Conservation (phyloP, 2,329 filamentous ascomycete genomes). For the Fusarium humuli region DNA sequence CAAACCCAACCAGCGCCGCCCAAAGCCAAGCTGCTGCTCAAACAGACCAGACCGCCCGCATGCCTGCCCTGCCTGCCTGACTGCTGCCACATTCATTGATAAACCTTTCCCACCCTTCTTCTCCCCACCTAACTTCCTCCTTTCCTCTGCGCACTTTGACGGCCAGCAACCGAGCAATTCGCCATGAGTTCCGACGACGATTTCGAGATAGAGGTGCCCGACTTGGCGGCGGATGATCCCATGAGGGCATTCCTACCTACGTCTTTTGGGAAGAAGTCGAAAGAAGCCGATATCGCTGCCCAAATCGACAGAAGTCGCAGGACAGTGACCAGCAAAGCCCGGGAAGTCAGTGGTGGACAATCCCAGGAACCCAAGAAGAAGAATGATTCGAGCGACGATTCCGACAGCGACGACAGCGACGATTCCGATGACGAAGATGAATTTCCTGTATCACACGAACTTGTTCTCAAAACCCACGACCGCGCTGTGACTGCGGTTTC, state of each 20-base stretch:
- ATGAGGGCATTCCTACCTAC: constrained; percentile 82
- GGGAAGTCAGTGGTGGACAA: constrained; percentile 27
- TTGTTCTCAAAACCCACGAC: constrained; percentile 92
- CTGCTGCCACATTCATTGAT: constrained; percentile 30
- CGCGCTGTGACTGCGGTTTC: constrained; percentile 86
- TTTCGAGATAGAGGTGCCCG: constrained; percentile 65
- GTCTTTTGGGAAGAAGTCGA: constrained; percentile 85
- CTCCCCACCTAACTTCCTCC: constrained; percentile 35
- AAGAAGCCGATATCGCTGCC: constrained; percentile 77
- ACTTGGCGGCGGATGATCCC: constrained; percentile 72
- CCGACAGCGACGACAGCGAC: constrained; percentile 62
- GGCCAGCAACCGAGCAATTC: constrained; percentile 20
- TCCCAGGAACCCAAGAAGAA: constrained; percentile 37
- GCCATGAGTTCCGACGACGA: constrained; percentile 72
- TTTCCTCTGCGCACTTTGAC: constrained; percentile 25
- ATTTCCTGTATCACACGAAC: constrained; percentile 91
- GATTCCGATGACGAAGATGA: constrained; percentile 84
- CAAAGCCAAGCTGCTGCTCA: constrained; percentile 28
- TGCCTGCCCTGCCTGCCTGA: constrained; percentile 2
- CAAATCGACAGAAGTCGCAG: constrained; percentile 86
- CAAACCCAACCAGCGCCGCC: constrained; percentile 39
- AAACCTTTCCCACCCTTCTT: constrained; percentile 34
- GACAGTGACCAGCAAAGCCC: constrained; percentile 47
- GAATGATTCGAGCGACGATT: constrained; percentile 60
- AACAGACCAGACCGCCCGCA: constrained; percentile 34